Base-by-base conservation (phyloP, 2,329 filamentous ascomycete genomes). In the Mariannaea sp. region DNA sequence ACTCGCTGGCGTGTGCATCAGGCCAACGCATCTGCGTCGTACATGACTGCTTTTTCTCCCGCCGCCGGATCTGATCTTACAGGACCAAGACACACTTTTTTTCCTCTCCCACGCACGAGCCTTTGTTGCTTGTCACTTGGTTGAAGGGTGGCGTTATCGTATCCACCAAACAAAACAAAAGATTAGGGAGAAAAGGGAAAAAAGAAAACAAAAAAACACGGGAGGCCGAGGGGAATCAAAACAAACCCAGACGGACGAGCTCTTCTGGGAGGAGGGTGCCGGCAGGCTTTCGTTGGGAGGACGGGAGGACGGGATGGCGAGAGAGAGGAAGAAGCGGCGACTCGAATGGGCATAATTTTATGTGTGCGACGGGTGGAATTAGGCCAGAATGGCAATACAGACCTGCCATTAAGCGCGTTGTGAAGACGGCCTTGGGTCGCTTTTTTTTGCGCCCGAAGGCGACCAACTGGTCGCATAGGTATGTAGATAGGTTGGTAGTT, bases 21-120 rank as follows among this genome's bases (percentile, higher is more conserved):
- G 55, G 56, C 57, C 45, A 52, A 58, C 57, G 56, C 57, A 43
- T 45, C 53, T 60, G 47, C 53, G 57, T 58, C 44, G 44, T 49
- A 55, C 56, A 35, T 27, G 41, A 55, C 33, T 49, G 36, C 33
- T 7, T 12, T 29, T n/a, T 12, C 47, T 49, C 49, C 48, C 36
- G 20, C 35, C 49, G 57, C 59, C 19, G 51, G 43, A 53, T 56
- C 48, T 54, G 49, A 45, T 56, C 41, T 51, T 14, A 61, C 57
- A 50, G 49, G 50, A 41, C 32, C 17, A 12, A 3, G 33, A 5
- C 35, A 22, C 38, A 41, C 20, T n/a, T n/a, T n/a, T n/a, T n/a
- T n/a, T n/a, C n/a, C n/a, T n/a, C n/a, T n/a, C n/a, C n/a, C n/a
- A 24, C 22, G 22, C 22, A 24, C 22, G 14, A 48, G 17, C 30